Evolutionary conservation across 2,329 filamentous ascomycete species (phyloP), one percentile per base, ranked within the genome.

Genomic region (Fusarium dlaminii): DNA sequence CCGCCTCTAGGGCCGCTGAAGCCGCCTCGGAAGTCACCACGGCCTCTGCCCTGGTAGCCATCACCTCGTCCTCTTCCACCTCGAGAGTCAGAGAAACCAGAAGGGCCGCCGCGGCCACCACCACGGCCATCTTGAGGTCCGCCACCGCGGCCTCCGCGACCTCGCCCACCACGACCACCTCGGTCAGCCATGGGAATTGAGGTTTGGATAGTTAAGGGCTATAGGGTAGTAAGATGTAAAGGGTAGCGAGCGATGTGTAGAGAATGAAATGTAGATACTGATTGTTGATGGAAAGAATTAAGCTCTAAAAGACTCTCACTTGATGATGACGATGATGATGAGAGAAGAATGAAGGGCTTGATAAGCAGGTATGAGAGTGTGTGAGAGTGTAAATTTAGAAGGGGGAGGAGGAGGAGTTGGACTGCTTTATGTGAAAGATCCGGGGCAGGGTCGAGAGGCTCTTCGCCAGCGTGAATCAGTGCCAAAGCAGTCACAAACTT

Each of bases 131-230:
- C 73, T 27, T 74, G 63, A 27, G 63, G 52, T 46, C 56, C 58
- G 29, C 70, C 77, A 43, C 75, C 65, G 10, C 66, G 45, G 6
- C 22, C 76, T 56, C 72, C 66, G 22, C 73, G 78, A 10, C 78
- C 66, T 24, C 78, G 71, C 17, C 76, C 76, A 36, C 75, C 73
- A 36, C 72, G 63, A 49, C 73, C 64, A 39, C 79, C 71, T 51
- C 76, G 72, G 27, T 74, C 80, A 29, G 80, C 71, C 80, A 81
- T 81, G 45, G 30, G 49, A 37, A 40, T 43, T 39, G 39, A 37
- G 45, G 43, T 20, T 34, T 40, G 20, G 14, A 29, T 20, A 42
- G 8, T 34, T n/a, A 56, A 34, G 6, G 8, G 22, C n/a, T 36
- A n/a, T 42, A 37, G 6, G 20, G 18, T 27, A n/a, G 39, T 11